Conservation (phyloP, 1,284 basidiomycete species). For the Afroboletus lepidellus region DNA sequence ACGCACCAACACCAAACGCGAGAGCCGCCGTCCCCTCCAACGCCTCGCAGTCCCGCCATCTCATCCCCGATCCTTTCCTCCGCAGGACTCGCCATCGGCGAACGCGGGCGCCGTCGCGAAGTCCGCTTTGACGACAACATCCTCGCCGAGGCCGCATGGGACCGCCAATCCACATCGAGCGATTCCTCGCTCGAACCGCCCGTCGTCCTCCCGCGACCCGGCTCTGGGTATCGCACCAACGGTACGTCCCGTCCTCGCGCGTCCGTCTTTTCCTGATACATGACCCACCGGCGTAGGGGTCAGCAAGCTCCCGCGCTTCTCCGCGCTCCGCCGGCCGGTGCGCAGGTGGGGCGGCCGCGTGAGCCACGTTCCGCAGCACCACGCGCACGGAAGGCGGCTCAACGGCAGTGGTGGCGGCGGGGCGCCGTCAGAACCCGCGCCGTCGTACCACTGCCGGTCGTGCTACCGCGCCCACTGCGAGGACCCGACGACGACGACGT, state of each 20-base stretch:
- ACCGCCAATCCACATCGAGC: conserved; percentile 34
- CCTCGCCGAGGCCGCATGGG: conserved; percentile 33
- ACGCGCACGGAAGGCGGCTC: conserved; percentile 7
- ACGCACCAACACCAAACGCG: conserved; percentile 25
- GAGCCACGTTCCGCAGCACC: conserved; percentile 5
- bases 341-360: conserved; percentile 20
- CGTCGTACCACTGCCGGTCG: conserved; percentile 35
- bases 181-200: conserved; percentile 32
- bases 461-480: conserved; percentile 33
- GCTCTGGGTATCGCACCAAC: conserved; percentile 13
- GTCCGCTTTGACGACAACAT: conserved; percentile 38
- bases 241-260: conserved; percentile 14
- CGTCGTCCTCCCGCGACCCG: conserved; percentile 15
- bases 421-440: neutral
- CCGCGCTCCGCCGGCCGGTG: conserved; percentile 26
- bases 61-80: conserved; percentile 34
- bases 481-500: conserved; percentile 37
- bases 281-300: conserved; percentile 20
- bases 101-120: conserved; percentile 33
- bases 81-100: conserved; percentile 27
- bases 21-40: conserved; percentile 11
- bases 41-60: conserved; percentile 21
- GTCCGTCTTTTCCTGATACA: neutral
- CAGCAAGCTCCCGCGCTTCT: conserved; percentile 34
- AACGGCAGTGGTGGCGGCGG: conserved; percentile 1